Percentiles rank a stretch among this genome's conserved stretches.
These are phyloP conservation scores for Chaetomiaceae sp. DNA, from an alignment of 2,329 filamentous ascomycete genomes.

Conservation along the genomic window DNA sequence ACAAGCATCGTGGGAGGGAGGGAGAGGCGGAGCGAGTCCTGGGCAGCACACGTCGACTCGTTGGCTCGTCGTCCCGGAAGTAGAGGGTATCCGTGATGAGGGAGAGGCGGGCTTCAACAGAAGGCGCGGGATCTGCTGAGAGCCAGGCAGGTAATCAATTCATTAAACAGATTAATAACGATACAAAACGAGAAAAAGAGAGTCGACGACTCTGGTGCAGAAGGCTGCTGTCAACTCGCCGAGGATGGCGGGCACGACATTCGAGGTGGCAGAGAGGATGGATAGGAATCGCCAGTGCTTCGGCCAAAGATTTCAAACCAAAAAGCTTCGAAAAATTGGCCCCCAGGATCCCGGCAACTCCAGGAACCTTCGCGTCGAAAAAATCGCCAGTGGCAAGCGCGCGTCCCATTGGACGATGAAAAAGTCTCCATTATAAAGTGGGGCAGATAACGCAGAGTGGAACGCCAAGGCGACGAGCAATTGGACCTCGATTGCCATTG, in stretches of 20 bases:
- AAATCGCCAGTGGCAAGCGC: conserved; percentile 2
- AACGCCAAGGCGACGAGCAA: background rate
- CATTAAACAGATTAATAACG: conserved; percentile 12
- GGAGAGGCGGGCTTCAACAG: conserved; percentile 8
- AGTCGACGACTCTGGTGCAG: conserved; percentile 1
- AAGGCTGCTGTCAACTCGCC: conserved; percentile 11
- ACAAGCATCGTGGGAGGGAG: conserved; percentile 29
- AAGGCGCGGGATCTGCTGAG: background rate
- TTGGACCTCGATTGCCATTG: background rate
- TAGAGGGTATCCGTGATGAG: background rate
- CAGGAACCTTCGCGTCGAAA: background rate
- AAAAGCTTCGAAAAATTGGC: conserved; percentile 11
- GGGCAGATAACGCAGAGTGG: no score
- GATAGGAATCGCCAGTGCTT: background rate
- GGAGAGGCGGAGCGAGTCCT: background rate
- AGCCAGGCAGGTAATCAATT: conserved; percentile 1
- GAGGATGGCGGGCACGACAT: background rate
- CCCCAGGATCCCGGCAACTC: background rate
- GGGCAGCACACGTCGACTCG: background rate
- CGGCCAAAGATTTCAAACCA: background rate
- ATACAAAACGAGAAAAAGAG: conserved; percentile 4
- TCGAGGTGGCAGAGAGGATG: background rate
- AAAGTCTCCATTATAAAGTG: background rate
- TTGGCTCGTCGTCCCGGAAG: background rate
- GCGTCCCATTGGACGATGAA: conserved; percentile 8